Percentiles rank a stretch among this genome's conserved stretches.
Evolutionary conservation across 441 rosid genomes (phyloP).

Genomic region (Monsonia emarginata): DNA sequence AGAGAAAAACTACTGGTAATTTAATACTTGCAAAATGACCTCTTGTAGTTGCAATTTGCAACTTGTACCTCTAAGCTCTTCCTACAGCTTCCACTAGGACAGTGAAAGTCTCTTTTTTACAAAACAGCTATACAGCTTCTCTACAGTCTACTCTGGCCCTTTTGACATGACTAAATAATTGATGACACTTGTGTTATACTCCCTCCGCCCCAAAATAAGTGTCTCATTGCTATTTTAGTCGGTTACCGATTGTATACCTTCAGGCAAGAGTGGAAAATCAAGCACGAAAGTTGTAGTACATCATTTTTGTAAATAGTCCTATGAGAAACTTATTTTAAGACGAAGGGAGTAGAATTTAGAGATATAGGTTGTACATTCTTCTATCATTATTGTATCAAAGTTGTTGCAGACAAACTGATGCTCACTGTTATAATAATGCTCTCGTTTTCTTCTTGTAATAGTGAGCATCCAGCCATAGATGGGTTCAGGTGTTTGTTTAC

Average conservation of each 20-base stretch:
- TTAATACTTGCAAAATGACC: background rate
- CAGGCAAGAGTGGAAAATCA: too few relatives aligned
- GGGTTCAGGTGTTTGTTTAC: constrained; percentile 64
- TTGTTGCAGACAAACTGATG: background rate
- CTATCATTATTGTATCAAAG: background rate
- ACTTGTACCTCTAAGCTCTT: too few relatives aligned
- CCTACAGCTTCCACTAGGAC: background rate
- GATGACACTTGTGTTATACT: too few relatives aligned
- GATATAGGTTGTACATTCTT: too few relatives aligned
- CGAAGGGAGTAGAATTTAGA: background rate
- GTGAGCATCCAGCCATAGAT: constrained; percentile 50
- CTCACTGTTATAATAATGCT: background rate
- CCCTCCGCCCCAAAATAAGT: too few relatives aligned
- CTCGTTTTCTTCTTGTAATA: constrained; percentile 8
- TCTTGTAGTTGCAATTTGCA: background rate
- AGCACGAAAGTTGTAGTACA: too few relatives aligned
- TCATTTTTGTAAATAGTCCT: too few relatives aligned
- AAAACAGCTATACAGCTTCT: background rate
- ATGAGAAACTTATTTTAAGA: too few relatives aligned
- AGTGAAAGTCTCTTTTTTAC: background rate
- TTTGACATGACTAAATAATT: too few relatives aligned
- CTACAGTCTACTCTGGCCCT: too few relatives aligned
- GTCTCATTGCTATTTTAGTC: background rate
- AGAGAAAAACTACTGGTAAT: background rate
- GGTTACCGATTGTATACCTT: too few relatives aligned